Conservation (phyloP, 164 flowering plant species). For the Vitis riparia region DNA sequence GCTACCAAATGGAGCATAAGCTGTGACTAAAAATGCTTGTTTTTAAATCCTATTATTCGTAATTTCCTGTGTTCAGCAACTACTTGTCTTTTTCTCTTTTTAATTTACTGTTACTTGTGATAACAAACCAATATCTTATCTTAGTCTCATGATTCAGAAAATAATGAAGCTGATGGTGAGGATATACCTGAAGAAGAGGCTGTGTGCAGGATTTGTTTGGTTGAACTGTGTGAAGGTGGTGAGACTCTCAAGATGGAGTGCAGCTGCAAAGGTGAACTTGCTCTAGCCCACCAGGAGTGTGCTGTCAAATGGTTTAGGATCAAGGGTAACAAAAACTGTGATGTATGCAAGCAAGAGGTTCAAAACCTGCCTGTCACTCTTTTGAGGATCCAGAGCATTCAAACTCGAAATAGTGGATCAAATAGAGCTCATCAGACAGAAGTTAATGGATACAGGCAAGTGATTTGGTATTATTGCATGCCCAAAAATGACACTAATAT, state of each 20-base stretch:
- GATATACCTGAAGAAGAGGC: constrained; percentile 97
- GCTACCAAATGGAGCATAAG: no score
- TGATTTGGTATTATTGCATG: constrained; percentile 4
- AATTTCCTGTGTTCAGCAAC: no score
- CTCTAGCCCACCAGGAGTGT: constrained; percentile 93
- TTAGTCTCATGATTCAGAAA: constrained; percentile 42
- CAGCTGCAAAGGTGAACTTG: constrained; percentile 97
- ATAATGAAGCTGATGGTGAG: constrained; percentile 61
- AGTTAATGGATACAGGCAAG: constrained; percentile 65
- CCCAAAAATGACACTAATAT: not conserved
- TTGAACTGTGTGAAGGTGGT: constrained; percentile 87
- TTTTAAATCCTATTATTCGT: no score
- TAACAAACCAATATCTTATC: constrained; percentile 17
- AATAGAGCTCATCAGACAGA: constrained; percentile 28
- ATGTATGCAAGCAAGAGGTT: constrained; percentile 91
- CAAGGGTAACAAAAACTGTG: constrained; percentile 93
- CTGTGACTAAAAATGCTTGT: no score
- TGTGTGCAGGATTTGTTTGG: constrained; percentile 89
- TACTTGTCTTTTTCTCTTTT: no score
- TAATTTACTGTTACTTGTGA: not conserved
- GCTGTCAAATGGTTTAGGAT: constrained; percentile 97
- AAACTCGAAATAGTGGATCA: constrained; percentile 22
- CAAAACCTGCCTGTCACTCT: constrained; percentile 84
- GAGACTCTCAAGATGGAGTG: constrained; percentile 93
- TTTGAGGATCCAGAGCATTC: constrained; percentile 60